Percentiles rank a stretch among this genome's conserved stretches.
Evolutionary conservation across 352 stramenopile genomes (phyloP).

Genomic region (Pythium dissotocum): DNA sequence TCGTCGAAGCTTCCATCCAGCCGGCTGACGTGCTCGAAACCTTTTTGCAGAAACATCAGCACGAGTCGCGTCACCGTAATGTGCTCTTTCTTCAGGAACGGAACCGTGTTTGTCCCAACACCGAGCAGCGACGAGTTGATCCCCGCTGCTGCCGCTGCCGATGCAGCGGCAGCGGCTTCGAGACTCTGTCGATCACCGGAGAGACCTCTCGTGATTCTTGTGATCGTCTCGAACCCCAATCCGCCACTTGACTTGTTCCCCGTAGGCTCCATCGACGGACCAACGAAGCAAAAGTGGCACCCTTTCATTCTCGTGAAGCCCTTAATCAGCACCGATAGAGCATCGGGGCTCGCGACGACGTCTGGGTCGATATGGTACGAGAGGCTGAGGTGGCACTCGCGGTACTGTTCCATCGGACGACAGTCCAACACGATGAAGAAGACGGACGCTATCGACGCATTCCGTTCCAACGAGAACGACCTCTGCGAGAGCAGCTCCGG

Average conservation of each 20-base stretch:
- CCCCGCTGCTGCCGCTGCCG: not conserved
- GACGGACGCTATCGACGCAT: slow-evolving; percentile 42
- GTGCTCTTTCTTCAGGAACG: slow-evolving; percentile 46
- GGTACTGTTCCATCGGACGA: slow-evolving; percentile 68
- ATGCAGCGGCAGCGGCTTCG: slow-evolving; percentile 16
- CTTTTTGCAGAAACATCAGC: slow-evolving; percentile 86
- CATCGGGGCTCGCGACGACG: slow-evolving; percentile 68
- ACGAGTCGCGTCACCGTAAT: slow-evolving; percentile 78
- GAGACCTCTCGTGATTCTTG: slow-evolving; percentile 52
- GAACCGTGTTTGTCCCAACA: slow-evolving; percentile 23
- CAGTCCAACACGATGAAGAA: slow-evolving; percentile 88
- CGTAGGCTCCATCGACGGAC: slow-evolving; percentile 31
- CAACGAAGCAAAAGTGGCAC: slow-evolving; percentile 89
- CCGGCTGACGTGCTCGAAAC: slow-evolving; percentile 84
- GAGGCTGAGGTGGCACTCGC: slow-evolving; percentile 77
- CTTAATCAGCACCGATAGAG: slow-evolving; percentile 73
- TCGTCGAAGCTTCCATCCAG: slow-evolving; percentile 83
- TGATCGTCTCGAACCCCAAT: slow-evolving; percentile 49
- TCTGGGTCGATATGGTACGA: slow-evolving; percentile 89
- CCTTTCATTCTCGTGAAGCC: slow-evolving; percentile 86
- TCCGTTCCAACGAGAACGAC: slow-evolving; percentile 41
- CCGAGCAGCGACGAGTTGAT: slow-evolving; percentile 24
- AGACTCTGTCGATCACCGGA: slow-evolving; percentile 48
- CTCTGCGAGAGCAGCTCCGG: slow-evolving; percentile 14
- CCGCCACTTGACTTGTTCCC: slow-evolving; percentile 24